phyloP scores from a whole-genome alignment of 306 rosid genomes.

The Begonia fuchsioides region DNA sequence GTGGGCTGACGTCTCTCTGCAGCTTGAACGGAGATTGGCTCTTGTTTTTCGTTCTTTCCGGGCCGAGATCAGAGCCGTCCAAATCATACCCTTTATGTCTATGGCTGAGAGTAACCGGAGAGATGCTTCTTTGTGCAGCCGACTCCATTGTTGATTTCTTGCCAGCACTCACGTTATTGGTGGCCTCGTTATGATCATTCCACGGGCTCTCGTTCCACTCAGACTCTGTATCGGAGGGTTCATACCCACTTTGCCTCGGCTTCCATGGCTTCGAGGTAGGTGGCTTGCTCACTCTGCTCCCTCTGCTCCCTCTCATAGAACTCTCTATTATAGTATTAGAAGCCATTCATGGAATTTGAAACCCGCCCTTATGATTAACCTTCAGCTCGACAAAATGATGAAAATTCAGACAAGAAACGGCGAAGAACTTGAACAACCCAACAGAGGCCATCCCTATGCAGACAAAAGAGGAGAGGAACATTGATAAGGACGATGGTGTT shows the following conservation, averaged over 20 bases:
- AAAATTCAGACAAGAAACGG: background rate
- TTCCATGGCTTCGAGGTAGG: constrained; percentile 18
- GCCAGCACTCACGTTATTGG: constrained; percentile 9
- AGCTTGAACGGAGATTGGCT: constrained; percentile 57
- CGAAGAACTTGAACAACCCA: too few species aligned
- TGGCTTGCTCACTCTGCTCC: constrained; percentile 15
- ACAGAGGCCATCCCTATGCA: constrained; percentile 24
- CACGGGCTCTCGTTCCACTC: constrained; percentile 51
- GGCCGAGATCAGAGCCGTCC: constrained; percentile 15
- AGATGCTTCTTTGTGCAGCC: constrained; percentile 15
- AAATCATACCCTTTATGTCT: constrained; percentile 27
- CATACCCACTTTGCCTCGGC: constrained; percentile 67
- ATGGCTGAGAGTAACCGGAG: constrained; percentile 25
- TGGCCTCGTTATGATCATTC: constrained; percentile 21
- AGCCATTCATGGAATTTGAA: background rate
- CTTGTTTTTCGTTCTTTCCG: constrained; percentile 26
- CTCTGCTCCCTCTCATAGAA: constrained; percentile 9
- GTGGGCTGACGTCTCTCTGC: constrained; percentile 31
- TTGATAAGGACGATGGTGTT: constrained; percentile 19
- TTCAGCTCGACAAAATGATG: background rate
- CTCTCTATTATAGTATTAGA: constrained; percentile 20
- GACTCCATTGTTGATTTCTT: constrained; percentile 14
- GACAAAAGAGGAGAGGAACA: constrained; percentile 23
- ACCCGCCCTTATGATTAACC: background rate
- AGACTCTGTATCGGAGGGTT: constrained; percentile 81